Conservation (phyloP, 1,139 yeast species). For the Yamadazyma triangularis region DNA sequence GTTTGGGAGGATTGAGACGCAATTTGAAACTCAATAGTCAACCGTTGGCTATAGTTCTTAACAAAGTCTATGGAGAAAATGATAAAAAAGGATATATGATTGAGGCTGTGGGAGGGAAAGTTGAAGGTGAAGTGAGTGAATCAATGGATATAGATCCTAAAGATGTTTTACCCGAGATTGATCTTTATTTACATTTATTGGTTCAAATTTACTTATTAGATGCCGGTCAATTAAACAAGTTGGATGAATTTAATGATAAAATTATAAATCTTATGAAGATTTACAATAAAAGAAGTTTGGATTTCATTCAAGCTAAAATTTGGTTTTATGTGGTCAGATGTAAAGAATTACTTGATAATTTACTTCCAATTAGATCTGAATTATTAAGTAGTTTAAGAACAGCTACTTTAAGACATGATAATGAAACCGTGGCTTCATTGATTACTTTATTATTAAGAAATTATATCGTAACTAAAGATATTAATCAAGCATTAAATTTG, state of each 20-base stretch:
- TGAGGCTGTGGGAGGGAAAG: conserved; percentile 23
- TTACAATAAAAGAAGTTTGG: conserved; percentile 80
- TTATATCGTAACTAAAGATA: conserved; percentile 73
- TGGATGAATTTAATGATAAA: conserved; percentile 48
- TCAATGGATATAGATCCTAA: conserved; percentile 15
- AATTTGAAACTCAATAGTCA: conserved; percentile 42
- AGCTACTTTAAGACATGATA: conserved; percentile 87
- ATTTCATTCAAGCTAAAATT: conserved; percentile 80
- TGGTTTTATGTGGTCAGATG: conserved; percentile 91
- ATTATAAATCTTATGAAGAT: conserved; percentile 55
- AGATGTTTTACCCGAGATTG: conserved; percentile 62
- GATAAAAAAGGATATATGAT: conserved; percentile 42
- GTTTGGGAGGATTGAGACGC: conserved; percentile 71
- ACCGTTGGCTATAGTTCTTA: conserved; percentile 51
- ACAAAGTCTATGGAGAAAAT: conserved; percentile 41
- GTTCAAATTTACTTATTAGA: conserved; percentile 77
- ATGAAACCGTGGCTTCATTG: conserved; percentile 84
- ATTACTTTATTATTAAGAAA: conserved; percentile 81
- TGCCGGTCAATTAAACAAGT: conserved; percentile 42
- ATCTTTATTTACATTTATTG: conserved; percentile 73
- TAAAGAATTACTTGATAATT: conserved; percentile 61
- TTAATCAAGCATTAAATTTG: conserved; percentile 83
- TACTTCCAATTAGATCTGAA: conserved; percentile 61
- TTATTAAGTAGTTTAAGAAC: conserved; percentile 76
- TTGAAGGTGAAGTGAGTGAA: no score